Conservation (phyloP, 176 grass and related monocot species). For the Oryza longistaminata region DNA sequence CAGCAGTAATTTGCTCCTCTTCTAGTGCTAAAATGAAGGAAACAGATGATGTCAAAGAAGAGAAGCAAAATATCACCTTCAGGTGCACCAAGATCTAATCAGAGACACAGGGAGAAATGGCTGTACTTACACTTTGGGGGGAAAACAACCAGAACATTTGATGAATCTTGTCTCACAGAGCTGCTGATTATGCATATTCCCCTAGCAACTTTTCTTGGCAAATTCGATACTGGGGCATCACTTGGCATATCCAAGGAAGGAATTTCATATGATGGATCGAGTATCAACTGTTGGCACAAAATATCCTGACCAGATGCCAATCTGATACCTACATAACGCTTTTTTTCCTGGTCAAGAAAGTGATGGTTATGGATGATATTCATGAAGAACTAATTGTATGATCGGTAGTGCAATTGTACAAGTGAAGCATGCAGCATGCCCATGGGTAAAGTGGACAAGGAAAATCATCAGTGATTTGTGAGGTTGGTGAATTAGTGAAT, state of each 20-base stretch:
- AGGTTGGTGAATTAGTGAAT: not conserved
- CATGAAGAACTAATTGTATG: not conserved
- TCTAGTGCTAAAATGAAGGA: constrained; percentile 69
- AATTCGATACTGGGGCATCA: constrained; percentile 44
- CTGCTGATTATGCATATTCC: constrained; percentile 82
- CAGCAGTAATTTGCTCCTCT: constrained; percentile 59
- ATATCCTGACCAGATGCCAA: constrained; percentile 94
- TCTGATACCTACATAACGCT: constrained; percentile 64
- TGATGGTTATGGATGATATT: constrained; percentile 9
- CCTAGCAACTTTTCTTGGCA: constrained; percentile 52
- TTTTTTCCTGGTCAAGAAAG: constrained; percentile 59
- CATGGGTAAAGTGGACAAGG: constrained; percentile 5
- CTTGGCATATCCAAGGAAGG: constrained; percentile 50
- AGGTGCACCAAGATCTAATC: not conserved
- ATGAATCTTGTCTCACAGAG: constrained; percentile 56
- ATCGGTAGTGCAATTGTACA: constrained; percentile 4
- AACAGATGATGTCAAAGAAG: constrained; percentile 20
- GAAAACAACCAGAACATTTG: constrained; percentile 82
- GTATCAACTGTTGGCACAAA: constrained; percentile 69
- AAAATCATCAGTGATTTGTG: constrained; percentile 6
- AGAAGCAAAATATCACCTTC: constrained; percentile 30
- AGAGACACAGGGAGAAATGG: constrained; percentile 25
- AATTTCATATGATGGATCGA: constrained; percentile 72
- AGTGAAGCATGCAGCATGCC: constrained; percentile 12
- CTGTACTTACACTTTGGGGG: constrained; percentile 89